A percentile compares a stretch with the other conserved stretches of the same genome.
Conservation (phyloP, 352 stramenopile genomes). For the Paralagenidium karlingii region DNA sequence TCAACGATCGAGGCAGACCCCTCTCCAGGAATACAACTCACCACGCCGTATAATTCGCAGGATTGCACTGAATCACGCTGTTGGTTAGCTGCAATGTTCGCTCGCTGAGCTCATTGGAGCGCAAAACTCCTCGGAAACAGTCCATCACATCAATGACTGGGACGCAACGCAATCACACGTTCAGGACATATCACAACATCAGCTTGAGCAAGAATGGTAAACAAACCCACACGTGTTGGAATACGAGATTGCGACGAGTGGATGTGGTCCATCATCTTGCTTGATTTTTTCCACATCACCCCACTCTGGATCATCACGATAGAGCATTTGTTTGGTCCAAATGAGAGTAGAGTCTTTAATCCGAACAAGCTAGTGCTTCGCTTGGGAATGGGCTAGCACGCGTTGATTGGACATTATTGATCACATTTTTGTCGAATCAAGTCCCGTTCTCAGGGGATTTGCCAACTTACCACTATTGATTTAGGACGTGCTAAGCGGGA, state of each 20-base stretch:
- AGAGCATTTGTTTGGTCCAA: no score
- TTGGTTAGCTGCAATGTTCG: constrained; percentile 87
- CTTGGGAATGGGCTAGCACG: no score
- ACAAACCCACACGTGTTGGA: constrained; percentile 38
- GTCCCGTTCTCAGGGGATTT: no score
- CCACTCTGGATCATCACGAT: constrained; percentile 54
- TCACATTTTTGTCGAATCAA: no score
- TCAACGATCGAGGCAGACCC: background rate
- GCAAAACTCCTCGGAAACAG: constrained; percentile 91
- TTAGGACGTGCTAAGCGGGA: no score
- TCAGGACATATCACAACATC: background rate
- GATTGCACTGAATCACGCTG: constrained; percentile 90
- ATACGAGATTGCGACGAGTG: constrained; percentile 73
- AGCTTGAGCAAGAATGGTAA: background rate
- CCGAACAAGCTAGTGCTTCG: no score
- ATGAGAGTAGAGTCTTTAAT: no score
- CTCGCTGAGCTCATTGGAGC: constrained; percentile 82
- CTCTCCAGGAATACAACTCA: no score
- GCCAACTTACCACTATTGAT: no score
- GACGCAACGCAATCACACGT: background rate
- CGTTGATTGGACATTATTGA: no score
- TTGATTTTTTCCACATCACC: constrained; percentile 73
- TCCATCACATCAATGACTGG: constrained; percentile 85
- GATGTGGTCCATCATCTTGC: constrained; percentile 69
- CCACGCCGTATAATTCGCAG: constrained; percentile 99